Evolutionary conservation across 2,329 filamentous ascomycete genomes (phyloP), one percentile per base, ranked within the genome.

Genomic region (Alternaria atra): DNA sequence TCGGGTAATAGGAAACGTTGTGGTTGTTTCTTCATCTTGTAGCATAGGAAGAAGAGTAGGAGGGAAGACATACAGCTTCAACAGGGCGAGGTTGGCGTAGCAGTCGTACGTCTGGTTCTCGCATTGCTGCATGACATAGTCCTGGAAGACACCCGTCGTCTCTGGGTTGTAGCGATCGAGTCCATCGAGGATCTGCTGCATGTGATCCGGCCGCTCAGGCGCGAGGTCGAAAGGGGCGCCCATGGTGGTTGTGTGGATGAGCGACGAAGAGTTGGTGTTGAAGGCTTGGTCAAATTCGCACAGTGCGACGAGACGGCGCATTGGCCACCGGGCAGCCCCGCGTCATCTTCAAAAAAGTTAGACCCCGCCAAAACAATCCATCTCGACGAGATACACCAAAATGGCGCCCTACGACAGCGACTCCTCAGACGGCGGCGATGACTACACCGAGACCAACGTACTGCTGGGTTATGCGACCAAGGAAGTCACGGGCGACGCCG

Each of bases 1-100:
- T 82, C 96, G 93, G 92, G 92, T 97, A 97, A 97, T 97, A 97
- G 92, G 92, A 96, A 97, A 97, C 93, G 92, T 96, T 90, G 82
- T 82, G 88, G 83, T 78, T 78, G 73, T 80, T 85, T 84, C 80
- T 86, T 93, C 92, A 94, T 96, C 91, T 92, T 86, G 72, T 55
- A 70, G 73, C 55, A 59, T 52, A 23, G 60, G 53, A 58, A 57
- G 60, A 30, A 63, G 57, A 46, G 64, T 52, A 23, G 15, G 29
- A 42, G 48, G 35, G 52, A 52, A 40, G 58, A 56, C 92, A 90
- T 86, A 99, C 95, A 99, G 87, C 85, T 99, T 99, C 82, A 99
- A 80, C 67, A 99, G 84, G 50, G 95, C 96, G 80, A 97, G 85
- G 84, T 98, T 99, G 74, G 95, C 93, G 82, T 97, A 98, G 85